Percentiles rank a stretch among this genome's conserved stretches.
Evolutionary conservation across 1,284 basidiomycete species (phyloP).

Genomic region (Trichosporon sp.): DNA sequence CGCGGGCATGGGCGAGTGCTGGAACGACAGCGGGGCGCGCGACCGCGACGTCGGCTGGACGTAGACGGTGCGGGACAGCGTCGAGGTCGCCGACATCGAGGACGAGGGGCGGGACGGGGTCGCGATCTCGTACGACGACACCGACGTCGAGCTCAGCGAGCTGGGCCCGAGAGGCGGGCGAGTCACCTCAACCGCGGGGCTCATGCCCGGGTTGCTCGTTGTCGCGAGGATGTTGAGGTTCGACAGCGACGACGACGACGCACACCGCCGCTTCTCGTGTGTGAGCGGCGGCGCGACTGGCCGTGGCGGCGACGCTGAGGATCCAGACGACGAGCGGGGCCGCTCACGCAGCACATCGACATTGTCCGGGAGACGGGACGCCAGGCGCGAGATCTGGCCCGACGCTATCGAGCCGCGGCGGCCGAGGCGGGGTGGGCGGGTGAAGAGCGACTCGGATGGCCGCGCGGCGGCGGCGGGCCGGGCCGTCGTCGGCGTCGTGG

Average conservation of each 20-base stretch:
- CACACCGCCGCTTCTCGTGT: not conserved
- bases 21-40: conserved; percentile 21
- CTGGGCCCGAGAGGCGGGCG: not conserved
- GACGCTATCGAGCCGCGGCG: conserved; percentile 16
- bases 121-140: not conserved
- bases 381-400: conserved; percentile 16
- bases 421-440: not conserved
- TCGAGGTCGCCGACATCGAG: conserved; percentile 22
- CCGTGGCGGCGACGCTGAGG: not conserved
- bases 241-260: not conserved
- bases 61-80: not conserved
- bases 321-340: not conserved
- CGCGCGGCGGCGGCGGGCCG: not conserved
- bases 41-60: not conserved
- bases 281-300: not conserved
- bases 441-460: not conserved
- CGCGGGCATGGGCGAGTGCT: conserved; percentile 20
- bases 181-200: not conserved
- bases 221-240: not conserved
- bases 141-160: conserved; percentile 10
- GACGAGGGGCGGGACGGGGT: not conserved
- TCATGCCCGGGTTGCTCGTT: not conserved
- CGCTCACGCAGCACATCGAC: not conserved
- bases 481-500: not conserved
- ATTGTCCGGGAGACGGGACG: conserved; percentile 1